phyloP scores from a whole-genome alignment of 1,284 basidiomycete species.

The Malassezia equina region DNA sequence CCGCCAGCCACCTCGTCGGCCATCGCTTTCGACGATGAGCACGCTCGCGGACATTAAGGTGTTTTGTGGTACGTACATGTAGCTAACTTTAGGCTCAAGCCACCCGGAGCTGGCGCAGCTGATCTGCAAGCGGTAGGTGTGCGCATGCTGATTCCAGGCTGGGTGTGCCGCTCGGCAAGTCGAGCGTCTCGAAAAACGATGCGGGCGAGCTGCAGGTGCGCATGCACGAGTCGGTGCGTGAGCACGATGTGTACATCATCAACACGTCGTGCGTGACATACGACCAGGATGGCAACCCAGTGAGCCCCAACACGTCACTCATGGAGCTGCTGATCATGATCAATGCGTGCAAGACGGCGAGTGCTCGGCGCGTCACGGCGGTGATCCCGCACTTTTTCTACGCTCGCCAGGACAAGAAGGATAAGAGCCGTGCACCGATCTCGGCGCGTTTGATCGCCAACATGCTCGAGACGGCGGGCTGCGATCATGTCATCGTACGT shows the following conservation, averaged over 20 bases:
- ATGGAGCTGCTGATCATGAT: conserved; percentile 99
- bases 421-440: conserved; percentile 96
- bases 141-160: conserved; percentile 18
- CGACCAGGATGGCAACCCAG: conserved; percentile 26
- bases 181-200: conserved; percentile 74
- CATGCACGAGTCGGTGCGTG: conserved; percentile 87
- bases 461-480: conserved; percentile 94
- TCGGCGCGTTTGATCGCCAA: conserved; percentile 97
- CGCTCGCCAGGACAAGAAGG: conserved; percentile 79
- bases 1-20: not conserved
- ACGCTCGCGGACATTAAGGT: conserved; percentile 28
- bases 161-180: conserved; percentile 38
- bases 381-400: conserved; percentile 54
- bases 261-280: conserved; percentile 74
- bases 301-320: conserved; percentile 57
- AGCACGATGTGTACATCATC: conserved; percentile 98
- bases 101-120: conserved; percentile 90
- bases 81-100: conserved; percentile 43
- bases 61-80: conserved; percentile 18
- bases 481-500: conserved; percentile 95
- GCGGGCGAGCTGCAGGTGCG: conserved; percentile 86
- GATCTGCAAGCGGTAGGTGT: conserved; percentile 73
- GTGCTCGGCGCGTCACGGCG: conserved; percentile 88
- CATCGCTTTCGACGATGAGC: conserved; percentile 8
- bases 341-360: conserved; percentile 80